Evolutionary conservation across 371 early-diverging fungal genomes (phyloP).

Genomic region (Dichotomocladium elegans): DNA sequence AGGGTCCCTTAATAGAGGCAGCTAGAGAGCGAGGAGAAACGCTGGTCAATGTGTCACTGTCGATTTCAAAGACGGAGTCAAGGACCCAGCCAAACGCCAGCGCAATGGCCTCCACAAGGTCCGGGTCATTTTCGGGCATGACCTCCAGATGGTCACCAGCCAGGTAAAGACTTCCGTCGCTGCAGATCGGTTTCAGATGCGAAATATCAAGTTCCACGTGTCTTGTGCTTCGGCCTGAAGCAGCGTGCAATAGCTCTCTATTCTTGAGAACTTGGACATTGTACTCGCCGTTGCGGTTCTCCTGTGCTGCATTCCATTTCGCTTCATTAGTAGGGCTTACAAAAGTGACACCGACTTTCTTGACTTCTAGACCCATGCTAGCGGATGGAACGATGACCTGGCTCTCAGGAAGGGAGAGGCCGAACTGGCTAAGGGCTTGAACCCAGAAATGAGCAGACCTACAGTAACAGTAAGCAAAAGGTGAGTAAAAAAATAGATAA

Average conservation of each 20-base stretch:
- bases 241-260: conserved; percentile 32
- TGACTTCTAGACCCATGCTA: conserved; percentile 6
- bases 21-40: conserved; percentile 50
- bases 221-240: conserved; percentile 39
- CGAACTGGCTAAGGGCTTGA: conserved; percentile 23
- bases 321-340: conserved; percentile 23
- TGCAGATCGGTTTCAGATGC: conserved; percentile 15
- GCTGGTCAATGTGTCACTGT: conserved; percentile 18
- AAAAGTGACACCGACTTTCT: conserved; percentile 18
- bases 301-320: conserved; percentile 22
- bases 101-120: conserved; percentile 40
- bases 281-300: conserved; percentile 27
- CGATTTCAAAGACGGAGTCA: conserved; percentile 51
- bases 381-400: conserved; percentile 34
- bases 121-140: conserved; percentile 39
- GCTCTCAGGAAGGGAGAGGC: conserved; percentile 25
- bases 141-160: conserved; percentile 61
- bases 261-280: conserved; percentile 21
- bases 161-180: conserved; percentile 25
- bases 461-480: not conserved
- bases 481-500: not conserved
- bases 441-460: conserved; percentile 46
- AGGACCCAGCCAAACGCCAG: conserved; percentile 45
- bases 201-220: conserved; percentile 46
- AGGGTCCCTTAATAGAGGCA: conserved; percentile 42